Evolutionary conservation across 1,284 basidiomycete species (phyloP), one percentile per base, ranked within the genome.

Genomic region (Cryptococcus sp.): DNA sequence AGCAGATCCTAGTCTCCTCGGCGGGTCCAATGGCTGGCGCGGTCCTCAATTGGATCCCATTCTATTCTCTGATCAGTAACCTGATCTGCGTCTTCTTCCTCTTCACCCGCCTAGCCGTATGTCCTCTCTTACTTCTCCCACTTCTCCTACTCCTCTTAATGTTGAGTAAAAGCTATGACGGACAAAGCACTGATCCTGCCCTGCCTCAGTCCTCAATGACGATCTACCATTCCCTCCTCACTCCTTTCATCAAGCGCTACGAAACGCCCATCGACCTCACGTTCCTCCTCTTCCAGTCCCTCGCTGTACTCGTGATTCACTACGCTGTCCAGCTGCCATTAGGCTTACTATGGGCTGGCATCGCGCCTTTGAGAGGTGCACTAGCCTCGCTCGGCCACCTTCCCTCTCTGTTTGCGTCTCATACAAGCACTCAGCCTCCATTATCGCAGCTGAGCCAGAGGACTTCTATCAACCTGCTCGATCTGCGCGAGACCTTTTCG

Each of bases 201-300:
- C 42, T 13, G 47, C 20, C 5, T 17, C 47, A 74, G 71, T 54
- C 65, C 0, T 72, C 74, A 0, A 54, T 49, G 1, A 50, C 65
- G 13, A 52, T 74, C 15, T 70, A 64, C 52, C 43, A 58, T 15
- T 47, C 58, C 8, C 19, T 70, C 27, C 41, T 75, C 8, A 43
- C 42, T 0, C 69, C 71, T 0, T 5, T 61, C 1, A 5, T 76
- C 8, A 58, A 58, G 17, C 58, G 60, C 41, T 70, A 73, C 55
- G 70, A 73, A 57, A 67, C 52, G 3, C 68, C 71, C 19, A 68
- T 76, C 52, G 74, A 76, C 55, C 66, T 76, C 22, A 64, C 67
- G 0, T 30, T 72, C 11, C 63, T 67, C 3, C 61, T 76, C 16
- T 11, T 73, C 17, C 57, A 67, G 15, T 65, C 64, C 0, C 27